Percentiles rank a stretch among this genome's conserved stretches.
These are phyloP conservation scores for Diaporthe longicolla DNA, from an alignment of 2,329 filamentous ascomycete genomes.

Conservation along the genomic window DNA sequence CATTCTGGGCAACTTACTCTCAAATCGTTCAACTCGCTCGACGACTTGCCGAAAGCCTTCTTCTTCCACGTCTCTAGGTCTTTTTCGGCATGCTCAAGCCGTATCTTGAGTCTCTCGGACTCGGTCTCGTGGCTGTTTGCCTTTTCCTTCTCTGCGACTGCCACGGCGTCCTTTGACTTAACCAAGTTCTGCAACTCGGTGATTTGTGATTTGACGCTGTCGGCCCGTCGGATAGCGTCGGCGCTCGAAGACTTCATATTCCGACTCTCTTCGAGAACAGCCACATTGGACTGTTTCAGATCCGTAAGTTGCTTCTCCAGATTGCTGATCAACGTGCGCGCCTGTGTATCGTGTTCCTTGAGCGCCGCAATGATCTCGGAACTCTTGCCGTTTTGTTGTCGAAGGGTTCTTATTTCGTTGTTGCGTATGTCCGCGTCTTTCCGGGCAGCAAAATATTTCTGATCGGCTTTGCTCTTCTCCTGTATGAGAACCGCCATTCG, in stretches of 20 bases:
- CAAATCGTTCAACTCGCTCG: slow-evolving; percentile 86
- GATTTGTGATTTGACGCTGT: slow-evolving; percentile 82
- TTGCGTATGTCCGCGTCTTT: slow-evolving; percentile 92
- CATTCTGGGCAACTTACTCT: slow-evolving; percentile 71
- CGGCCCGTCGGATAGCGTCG: slow-evolving; percentile 78
- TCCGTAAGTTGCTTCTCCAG: slow-evolving; percentile 93
- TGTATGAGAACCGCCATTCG: slow-evolving; percentile 80
- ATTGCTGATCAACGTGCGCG: slow-evolving; percentile 81
- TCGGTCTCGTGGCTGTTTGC: slow-evolving; percentile 79
- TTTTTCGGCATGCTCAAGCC: slow-evolving; percentile 83
- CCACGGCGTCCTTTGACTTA: slow-evolving; percentile 79
- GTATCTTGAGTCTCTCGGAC: slow-evolving; percentile 82
- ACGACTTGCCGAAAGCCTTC: slow-evolving; percentile 85
- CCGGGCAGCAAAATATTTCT: slow-evolving; percentile 97
- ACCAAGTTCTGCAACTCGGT: slow-evolving; percentile 81
- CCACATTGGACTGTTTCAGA: slow-evolving; percentile 82
- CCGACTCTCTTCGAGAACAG: slow-evolving; percentile 79
- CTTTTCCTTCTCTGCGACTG: slow-evolving; percentile 66
- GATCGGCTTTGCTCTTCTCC: slow-evolving; percentile 96
- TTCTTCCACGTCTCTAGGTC: slow-evolving; percentile 88
- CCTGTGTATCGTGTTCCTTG: slow-evolving; percentile 89
- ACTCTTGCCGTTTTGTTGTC: slow-evolving; percentile 88
- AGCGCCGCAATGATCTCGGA: slow-evolving; percentile 94
- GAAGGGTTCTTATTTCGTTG: slow-evolving; percentile 82
- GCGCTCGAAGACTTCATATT: slow-evolving; percentile 79